Evolutionary conservation across 78 protist species (phyloP).

Genomic region (Chrysochromulina tobinii): DNA sequence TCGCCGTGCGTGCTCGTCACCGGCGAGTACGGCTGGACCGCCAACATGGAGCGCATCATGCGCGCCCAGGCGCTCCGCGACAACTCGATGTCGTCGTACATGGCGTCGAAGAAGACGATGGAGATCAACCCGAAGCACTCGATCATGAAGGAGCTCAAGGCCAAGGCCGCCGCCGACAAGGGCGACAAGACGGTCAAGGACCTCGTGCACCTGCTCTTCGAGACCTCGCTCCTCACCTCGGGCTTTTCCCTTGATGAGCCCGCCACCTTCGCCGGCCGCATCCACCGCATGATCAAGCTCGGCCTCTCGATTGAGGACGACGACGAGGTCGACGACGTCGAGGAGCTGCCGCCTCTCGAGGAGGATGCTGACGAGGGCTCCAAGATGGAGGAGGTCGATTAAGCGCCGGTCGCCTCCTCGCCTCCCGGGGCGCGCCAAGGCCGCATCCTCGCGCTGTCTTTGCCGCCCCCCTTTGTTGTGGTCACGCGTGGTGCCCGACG

Average conservation of each 20-base stretch:
- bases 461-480: too few relatives aligned
- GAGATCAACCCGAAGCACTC: slow-evolving; percentile 97
- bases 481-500: too few relatives aligned
- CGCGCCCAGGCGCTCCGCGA: slow-evolving; percentile 99
- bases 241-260: slow-evolving; percentile 99
- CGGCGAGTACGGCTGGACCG: slow-evolving; percentile 98
- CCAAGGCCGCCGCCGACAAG: slow-evolving; percentile 76
- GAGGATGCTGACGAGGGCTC: slow-evolving; percentile 18
- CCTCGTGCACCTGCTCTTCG: slow-evolving; percentile 92
- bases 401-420: background rate
- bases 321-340: slow-evolving; percentile 46
- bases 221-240: slow-evolving; percentile 95
- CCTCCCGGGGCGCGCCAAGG: too few relatives aligned
- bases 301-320: slow-evolving; percentile 73
- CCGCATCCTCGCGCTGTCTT: too few relatives aligned
- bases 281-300: slow-evolving; percentile 97
- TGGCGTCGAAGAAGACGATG: slow-evolving; percentile 95
- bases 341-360: slow-evolving; percentile 28
- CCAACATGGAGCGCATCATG: slow-evolving; percentile 99
- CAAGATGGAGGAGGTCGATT: slow-evolving; percentile 14
- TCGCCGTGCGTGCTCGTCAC: slow-evolving; percentile 97
- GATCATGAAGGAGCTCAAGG: slow-evolving; percentile 86
- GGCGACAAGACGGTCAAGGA: slow-evolving; percentile 94
- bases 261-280: slow-evolving; percentile 86
- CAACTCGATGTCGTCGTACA: slow-evolving; percentile 89